Evolutionary conservation across 805 yeast species (phyloP).

Genomic region (Metschnikowia borealis): DNA sequence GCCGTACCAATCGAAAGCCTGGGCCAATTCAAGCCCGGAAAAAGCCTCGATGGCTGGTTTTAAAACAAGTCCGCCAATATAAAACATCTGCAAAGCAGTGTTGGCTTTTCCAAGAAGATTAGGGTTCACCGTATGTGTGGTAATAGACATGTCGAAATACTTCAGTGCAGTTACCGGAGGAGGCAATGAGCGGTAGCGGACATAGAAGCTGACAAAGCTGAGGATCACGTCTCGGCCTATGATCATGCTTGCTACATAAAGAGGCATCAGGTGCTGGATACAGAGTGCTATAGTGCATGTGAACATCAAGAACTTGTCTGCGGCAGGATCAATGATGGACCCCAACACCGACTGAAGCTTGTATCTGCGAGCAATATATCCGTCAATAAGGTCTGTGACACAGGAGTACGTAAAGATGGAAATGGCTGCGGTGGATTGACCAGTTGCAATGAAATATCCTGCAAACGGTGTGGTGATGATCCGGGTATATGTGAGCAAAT

Average conservation of each 20-base stretch:
- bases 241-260: constrained; percentile 57
- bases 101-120: constrained; percentile 81
- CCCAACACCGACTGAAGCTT: constrained; percentile 81
- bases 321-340: constrained; percentile 89
- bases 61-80: constrained; percentile 53
- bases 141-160: constrained; percentile 71
- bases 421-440: constrained; percentile 61
- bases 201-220: constrained; percentile 65
- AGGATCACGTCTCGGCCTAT: constrained; percentile 80
- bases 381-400: constrained; percentile 88
- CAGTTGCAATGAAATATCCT: constrained; percentile 70
- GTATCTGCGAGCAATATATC: constrained; percentile 79
- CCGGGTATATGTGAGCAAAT: constrained; percentile 75
- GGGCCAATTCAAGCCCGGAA: constrained; percentile 10
- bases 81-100: constrained; percentile 90
- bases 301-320: constrained; percentile 88
- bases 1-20: constrained; percentile 24
- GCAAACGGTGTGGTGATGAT: constrained; percentile 79
- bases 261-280: constrained; percentile 64
- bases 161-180: constrained; percentile 68
- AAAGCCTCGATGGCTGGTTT: constrained; percentile 29
- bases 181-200: constrained; percentile 71
- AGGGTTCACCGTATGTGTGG: constrained; percentile 85
- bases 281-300: constrained; percentile 77
- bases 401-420: constrained; percentile 80